Conservation (phyloP, 2,329 filamentous ascomycete genomes). For the Venturia pyrina region DNA sequence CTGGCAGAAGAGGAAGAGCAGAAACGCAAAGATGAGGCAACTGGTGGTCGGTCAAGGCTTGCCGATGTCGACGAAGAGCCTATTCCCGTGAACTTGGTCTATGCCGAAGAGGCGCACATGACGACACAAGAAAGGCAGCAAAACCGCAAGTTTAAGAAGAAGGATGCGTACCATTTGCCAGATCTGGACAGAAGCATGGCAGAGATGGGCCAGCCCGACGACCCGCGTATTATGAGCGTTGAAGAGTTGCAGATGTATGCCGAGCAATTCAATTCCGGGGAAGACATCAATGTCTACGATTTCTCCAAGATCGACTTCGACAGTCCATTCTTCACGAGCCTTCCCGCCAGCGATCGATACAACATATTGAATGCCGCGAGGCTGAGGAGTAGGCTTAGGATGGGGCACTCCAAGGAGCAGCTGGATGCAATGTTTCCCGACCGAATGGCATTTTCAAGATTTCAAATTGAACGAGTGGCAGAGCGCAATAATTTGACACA, state of each 20-base stretch:
- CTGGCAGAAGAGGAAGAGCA: constrained; percentile 75
- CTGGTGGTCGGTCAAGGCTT: not conserved
- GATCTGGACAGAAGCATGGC: constrained; percentile 70
- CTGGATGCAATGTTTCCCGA: constrained; percentile 94
- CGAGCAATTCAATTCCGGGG: constrained; percentile 78
- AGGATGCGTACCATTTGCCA: constrained; percentile 90
- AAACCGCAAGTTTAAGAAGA: constrained; percentile 70
- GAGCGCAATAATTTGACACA: constrained; percentile 94
- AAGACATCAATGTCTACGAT: constrained; percentile 80
- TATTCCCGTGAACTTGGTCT: constrained; percentile 67
- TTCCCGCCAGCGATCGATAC: constrained; percentile 85
- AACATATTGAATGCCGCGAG: constrained; percentile 95
- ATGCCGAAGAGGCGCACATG: constrained; percentile 84
- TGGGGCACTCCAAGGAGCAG: constrained; percentile 96
- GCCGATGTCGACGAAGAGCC: constrained; percentile 51
- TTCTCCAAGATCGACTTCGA: constrained; percentile 99
- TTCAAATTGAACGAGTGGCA: constrained; percentile 88
- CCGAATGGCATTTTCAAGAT: constrained; percentile 91
- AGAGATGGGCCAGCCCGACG: constrained; percentile 80
- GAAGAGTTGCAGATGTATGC: constrained; percentile 93
- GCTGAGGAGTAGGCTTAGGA: constrained; percentile 75
- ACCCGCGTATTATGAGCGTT: constrained; percentile 91
- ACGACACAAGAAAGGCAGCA: constrained; percentile 62
- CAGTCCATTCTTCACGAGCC: constrained; percentile 83
- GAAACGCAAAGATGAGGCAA: constrained; percentile 46